These are phyloP conservation scores for Scutellaria minor DNA, from an alignment of 257 asterid genomes.

Conservation along the genomic window DNA sequence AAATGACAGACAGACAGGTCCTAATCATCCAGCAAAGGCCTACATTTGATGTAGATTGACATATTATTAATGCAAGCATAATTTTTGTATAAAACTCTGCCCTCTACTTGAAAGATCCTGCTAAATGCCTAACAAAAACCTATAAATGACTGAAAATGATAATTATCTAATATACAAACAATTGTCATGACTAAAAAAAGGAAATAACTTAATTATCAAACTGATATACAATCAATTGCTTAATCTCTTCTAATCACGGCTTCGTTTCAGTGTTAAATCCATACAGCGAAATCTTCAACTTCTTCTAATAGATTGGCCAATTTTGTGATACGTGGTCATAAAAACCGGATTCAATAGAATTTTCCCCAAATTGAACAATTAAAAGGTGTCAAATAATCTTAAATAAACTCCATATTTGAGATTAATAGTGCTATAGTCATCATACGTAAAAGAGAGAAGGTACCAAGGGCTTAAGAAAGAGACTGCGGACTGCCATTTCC, in stretches of 20 bases:
- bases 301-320: not conserved
- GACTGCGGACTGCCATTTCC: constrained; percentile 19
- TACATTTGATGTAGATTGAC: constrained; percentile 9
- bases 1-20: constrained; percentile 9
- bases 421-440: constrained; percentile 10
- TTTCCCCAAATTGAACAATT: not conserved
- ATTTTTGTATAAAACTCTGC: not conserved
- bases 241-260: constrained; percentile 5
- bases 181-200: not conserved
- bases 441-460: not conserved
- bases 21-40: constrained; percentile 36
- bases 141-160: too few species aligned
- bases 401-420: not conserved
- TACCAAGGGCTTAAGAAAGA: constrained; percentile 28
- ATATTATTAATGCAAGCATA: constrained; percentile 9
- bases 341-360: not conserved
- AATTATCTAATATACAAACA: not conserved
- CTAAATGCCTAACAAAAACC: not conserved
- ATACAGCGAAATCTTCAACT: not conserved
- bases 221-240: not conserved
- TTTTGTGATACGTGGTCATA: not conserved
- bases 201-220: not conserved
- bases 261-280: constrained; percentile 2
- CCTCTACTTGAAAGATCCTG: not conserved
- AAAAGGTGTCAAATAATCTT: not conserved